These are phyloP conservation scores for Starmerella bombicola DNA, from an alignment of 805 yeast genomes.

Conservation along the genomic window DNA sequence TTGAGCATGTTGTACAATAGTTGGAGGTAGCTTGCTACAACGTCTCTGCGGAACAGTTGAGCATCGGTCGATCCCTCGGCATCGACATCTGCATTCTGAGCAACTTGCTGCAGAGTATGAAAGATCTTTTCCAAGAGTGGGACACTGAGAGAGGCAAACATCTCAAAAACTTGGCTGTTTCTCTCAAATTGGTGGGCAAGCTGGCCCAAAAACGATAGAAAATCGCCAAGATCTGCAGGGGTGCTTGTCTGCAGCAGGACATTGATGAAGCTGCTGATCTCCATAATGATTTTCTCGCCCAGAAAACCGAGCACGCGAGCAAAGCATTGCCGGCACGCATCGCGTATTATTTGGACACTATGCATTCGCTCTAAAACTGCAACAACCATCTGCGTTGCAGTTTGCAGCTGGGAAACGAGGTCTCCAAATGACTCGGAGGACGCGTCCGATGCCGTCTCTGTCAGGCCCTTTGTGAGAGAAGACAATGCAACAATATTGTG, in stretches of 20 bases:
- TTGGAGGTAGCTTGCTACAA: conserved; percentile 59
- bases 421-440: not conserved
- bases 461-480: conserved; percentile 78
- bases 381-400: conserved; percentile 68
- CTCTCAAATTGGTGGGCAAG: conserved; percentile 63
- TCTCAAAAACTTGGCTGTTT: conserved; percentile 54
- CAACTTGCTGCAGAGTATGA: conserved; percentile 30
- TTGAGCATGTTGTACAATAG: conserved; percentile 57
- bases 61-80: conserved; percentile 44
- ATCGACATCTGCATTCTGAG: conserved; percentile 28
- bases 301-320: conserved; percentile 75
- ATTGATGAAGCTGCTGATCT: conserved; percentile 59
- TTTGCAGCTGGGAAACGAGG: conserved; percentile 42
- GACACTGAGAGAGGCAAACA: conserved; percentile 57
- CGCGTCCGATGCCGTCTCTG: conserved; percentile 28
- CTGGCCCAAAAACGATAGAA: conserved; percentile 77
- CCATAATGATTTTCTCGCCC: conserved; percentile 37
- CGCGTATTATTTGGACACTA: conserved; percentile 58
- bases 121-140: conserved; percentile 63
- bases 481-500: conserved; percentile 83
- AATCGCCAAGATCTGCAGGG: conserved; percentile 59
- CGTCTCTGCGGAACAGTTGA: conserved; percentile 32
- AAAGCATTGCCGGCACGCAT: conserved; percentile 74
- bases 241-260: conserved; percentile 50
- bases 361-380: conserved; percentile 71